phyloP scores from a whole-genome alignment of 116 monocot genomes.

The Phalaenopsis hybrid region DNA sequence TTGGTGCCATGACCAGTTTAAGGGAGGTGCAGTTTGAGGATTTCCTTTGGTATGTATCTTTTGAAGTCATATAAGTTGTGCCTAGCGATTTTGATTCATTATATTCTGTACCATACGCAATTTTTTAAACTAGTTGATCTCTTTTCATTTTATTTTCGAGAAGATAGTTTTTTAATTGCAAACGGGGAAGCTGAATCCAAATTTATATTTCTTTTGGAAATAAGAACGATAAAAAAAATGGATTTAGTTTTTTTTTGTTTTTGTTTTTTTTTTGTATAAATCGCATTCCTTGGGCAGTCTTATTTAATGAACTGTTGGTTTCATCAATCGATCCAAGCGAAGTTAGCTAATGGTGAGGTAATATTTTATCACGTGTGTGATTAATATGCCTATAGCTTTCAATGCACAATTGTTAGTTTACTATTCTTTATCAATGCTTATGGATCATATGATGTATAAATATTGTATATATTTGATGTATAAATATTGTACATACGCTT shows the following conservation, averaged over 20 bases:
- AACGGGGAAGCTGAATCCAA: not conserved
- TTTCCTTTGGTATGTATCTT: conserved; percentile 65
- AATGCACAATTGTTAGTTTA: not conserved
- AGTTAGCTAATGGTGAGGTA: not conserved
- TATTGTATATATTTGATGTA: too few species aligned
- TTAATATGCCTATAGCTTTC: not conserved
- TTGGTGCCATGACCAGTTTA: conserved; percentile 20
- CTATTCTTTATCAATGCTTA: not conserved
- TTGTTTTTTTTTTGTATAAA: not conserved
- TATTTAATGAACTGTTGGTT: not conserved
- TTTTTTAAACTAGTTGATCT: not conserved
- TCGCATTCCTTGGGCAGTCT: not conserved
- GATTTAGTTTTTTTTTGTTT: not conserved
- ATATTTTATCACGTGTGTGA: not conserved
- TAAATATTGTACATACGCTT: not conserved
- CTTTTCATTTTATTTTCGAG: not conserved
- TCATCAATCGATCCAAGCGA: not conserved
- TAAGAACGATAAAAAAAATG: not conserved
- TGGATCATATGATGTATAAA: not conserved
- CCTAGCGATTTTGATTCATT: conserved; percentile 2
- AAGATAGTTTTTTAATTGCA: not conserved
- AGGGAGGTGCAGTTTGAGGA: conserved; percentile 51
- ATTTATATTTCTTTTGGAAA: not conserved
- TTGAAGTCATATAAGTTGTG: not conserved
- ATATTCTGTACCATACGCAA: not conserved